Conservation (phyloP, 352 stramenopile genomes). For the Phytophthora pisi region DNA sequence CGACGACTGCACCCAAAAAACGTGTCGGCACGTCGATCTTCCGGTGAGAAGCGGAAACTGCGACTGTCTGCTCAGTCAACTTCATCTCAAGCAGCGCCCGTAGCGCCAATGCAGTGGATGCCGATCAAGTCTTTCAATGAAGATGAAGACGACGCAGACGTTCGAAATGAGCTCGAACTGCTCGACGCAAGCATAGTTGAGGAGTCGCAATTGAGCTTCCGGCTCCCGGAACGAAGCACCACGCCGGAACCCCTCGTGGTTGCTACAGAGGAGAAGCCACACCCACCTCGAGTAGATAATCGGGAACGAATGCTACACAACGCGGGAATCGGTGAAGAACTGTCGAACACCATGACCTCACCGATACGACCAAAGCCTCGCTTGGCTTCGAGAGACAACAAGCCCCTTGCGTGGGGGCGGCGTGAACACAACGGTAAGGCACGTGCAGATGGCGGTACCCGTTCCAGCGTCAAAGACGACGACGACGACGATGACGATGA, state of each 20-base stretch:
- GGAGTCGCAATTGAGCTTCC: slow-evolving; percentile 55
- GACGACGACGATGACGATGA: slow-evolving; percentile 42
- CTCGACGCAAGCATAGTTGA: slow-evolving; percentile 55
- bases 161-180: slow-evolving; percentile 50
- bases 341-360: slow-evolving; percentile 4
- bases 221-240: slow-evolving; percentile 60
- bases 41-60: slow-evolving; percentile 41
- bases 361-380: slow-evolving; percentile 15
- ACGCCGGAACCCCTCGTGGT: slow-evolving; percentile 57
- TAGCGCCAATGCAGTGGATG: slow-evolving; percentile 51
- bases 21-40: slow-evolving; percentile 39
- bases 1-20: slow-evolving; percentile 55
- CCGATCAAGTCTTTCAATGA: slow-evolving; percentile 35
- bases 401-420: slow-evolving; percentile 25
- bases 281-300: slow-evolving; percentile 7
- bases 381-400: slow-evolving; percentile 5
- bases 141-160: slow-evolving; percentile 45
- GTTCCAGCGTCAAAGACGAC: slow-evolving; percentile 28
- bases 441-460: neutral
- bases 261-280: slow-evolving; percentile 32
- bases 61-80: slow-evolving; percentile 4
- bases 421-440: slow-evolving; percentile 11
- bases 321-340: slow-evolving; percentile 22
- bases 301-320: neutral
- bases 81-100: slow-evolving; percentile 15